Conservation (phyloP, 2,329 filamentous ascomycete species). For the Alternaria alternata region DNA sequence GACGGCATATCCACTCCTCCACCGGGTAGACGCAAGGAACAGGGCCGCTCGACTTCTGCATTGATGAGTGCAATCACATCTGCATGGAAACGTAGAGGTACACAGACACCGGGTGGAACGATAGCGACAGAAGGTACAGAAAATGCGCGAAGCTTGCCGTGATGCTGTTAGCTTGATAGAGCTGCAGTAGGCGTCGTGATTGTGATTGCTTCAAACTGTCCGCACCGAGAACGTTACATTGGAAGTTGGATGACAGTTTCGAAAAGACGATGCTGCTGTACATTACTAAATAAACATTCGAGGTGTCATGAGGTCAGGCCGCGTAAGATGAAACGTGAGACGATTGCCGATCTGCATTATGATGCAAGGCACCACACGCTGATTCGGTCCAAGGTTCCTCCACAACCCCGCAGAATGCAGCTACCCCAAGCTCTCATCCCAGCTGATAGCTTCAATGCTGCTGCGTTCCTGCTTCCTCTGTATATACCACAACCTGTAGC, state of each 20-base stretch:
- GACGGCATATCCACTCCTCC: conserved; percentile 34
- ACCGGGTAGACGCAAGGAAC: conserved; percentile 19
- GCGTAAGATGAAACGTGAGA: conserved; percentile 17
- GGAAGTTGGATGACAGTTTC: too few species aligned
- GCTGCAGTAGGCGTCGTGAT: background rate
- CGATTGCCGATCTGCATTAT: conserved; percentile 1
- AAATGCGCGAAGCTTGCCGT: conserved; percentile 16
- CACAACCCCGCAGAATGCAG: conserved; percentile 32
- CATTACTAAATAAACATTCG: background rate
- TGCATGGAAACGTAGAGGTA: conserved; percentile 35
- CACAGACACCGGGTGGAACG: conserved; percentile 1
- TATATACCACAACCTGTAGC: conserved; percentile 1
- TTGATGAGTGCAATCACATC: conserved; percentile 33
- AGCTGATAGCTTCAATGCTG: conserved; percentile 26
- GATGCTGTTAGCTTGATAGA: background rate
- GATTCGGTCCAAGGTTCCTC: conserved; percentile 28
- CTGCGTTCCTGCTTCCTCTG: background rate
- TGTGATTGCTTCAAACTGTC: background rate
- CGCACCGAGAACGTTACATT: background rate
- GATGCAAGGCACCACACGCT: conserved; percentile 40
- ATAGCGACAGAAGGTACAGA: background rate
- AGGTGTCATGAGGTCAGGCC: conserved; percentile 7
- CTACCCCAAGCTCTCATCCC: conserved; percentile 29
- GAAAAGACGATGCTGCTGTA: background rate
- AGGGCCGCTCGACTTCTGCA: conserved; percentile 22